These are phyloP conservation scores for Trametes elegans DNA, from an alignment of 768 basidiomycete genomes.

Conservation along the genomic window DNA sequence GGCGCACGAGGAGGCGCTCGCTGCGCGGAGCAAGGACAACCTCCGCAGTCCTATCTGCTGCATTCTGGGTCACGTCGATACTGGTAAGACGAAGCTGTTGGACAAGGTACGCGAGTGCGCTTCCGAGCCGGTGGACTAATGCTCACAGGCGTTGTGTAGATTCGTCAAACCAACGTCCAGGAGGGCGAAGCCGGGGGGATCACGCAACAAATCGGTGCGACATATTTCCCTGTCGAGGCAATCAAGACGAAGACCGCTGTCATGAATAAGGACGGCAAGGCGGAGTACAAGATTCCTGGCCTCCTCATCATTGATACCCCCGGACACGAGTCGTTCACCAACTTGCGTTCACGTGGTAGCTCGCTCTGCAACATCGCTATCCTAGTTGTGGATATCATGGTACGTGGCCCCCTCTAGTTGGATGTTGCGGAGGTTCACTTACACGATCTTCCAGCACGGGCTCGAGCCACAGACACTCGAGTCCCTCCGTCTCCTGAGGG, in stretches of 20 bases:
- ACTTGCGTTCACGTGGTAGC: conserved; percentile 91
- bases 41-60: conserved; percentile 97
- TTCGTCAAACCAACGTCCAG: conserved; percentile 99
- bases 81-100: conserved; percentile 95
- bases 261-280: conserved; percentile 83
- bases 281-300: conserved; percentile 97
- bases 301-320: conserved; percentile 96
- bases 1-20: conserved; percentile 80
- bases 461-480: conserved; percentile 98
- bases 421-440: neutral
- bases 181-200: conserved; percentile 99
- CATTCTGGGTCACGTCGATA: conserved; percentile 99
- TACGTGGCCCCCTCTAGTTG: conserved; percentile 32
- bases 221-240: conserved; percentile 96
- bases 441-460: conserved; percentile 62
- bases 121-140: neutral
- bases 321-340: conserved; percentile 99
- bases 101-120: conserved; percentile 71
- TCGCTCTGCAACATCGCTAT: conserved; percentile 99
- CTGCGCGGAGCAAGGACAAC: conserved; percentile 84
- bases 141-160: conserved; percentile 44
- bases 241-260: conserved; percentile 92
- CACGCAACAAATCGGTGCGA: conserved; percentile 99
- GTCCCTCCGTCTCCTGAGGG: conserved; percentile 86
- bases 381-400: conserved; percentile 98